Base-by-base conservation (phyloP, 805 yeast species). In the Candida golubevii region DNA sequence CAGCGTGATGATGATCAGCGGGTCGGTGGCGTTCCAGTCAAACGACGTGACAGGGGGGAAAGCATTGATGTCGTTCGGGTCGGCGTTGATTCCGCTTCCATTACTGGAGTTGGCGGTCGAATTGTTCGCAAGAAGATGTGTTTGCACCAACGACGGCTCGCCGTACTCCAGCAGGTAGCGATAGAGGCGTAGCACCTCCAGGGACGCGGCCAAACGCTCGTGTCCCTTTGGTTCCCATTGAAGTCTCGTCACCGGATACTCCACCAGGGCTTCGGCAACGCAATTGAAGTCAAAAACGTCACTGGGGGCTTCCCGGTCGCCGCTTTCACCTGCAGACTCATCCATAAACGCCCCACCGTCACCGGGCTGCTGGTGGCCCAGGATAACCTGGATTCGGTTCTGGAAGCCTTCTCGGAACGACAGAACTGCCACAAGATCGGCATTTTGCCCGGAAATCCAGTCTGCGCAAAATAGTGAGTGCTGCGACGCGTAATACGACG, bases 11-110 rank as follows among this genome's bases (percentile, higher is more conserved):
- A 89, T 76, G 33, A 81, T 63, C 39, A 79, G 78, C 3, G 87
- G 78, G 55, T 87, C 90, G 1, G 74, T 70, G 32, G 73, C 66
- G 67, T 86, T 88, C 97, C 99, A 93, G 65, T 93, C 97, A 56
- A 93, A 88, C 1, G 95, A 82, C 0, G 98, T 90, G 41, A 93
- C 75, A 6, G 99, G 99, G 1, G 99, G 95, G 39, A 82, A 69
- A 15, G 75, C 75, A 57, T 72, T 71, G 43, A 66, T 54, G 50
- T 73, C 72, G 41, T 72, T 75, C 36, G 69, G 67, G 36, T 71
- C 62, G 45, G 73, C 67, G 31, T 74, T 66, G 10, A n/a, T n/a
- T 18, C 34, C 35, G 38, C 15, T 15, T n/a, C 41, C 37, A 13
- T 13, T 12, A 41, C 68, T 61, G 1, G 75, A 67, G 18, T 75